Conservation (phyloP, 257 asterid genomes). For the Solanum medicagineum region DNA sequence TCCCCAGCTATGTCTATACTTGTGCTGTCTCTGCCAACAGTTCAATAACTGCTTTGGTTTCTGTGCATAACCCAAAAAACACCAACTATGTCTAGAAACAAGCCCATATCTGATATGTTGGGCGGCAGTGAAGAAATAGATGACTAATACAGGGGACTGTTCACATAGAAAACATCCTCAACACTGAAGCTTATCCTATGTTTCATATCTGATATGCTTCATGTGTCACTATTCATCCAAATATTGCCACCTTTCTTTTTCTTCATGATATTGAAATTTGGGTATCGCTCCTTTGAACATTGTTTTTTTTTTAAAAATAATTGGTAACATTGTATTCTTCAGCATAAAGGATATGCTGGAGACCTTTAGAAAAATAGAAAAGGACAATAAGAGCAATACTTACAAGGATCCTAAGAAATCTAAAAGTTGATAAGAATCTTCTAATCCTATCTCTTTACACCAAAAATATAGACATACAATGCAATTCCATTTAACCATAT, state of each 20-base stretch:
- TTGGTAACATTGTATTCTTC: too few species aligned
- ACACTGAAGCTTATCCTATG: background rate
- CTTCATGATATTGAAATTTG: background rate
- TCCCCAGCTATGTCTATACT: background rate
- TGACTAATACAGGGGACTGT: background rate
- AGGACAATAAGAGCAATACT: too few species aligned
- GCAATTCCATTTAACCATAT: too few species aligned
- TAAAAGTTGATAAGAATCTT: too few species aligned
- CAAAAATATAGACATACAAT: too few species aligned
- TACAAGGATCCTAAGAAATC: too few species aligned
- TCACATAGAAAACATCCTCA: background rate
- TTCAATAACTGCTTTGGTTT: background rate
- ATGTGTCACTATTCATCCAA: background rate
- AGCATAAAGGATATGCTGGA: too few species aligned
- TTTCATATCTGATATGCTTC: background rate
- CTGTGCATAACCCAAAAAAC: background rate
- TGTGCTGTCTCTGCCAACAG: background rate
- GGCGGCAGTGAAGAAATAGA: background rate
- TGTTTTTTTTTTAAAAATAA: background rate
- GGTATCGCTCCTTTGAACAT: background rate
- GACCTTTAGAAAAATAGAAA: too few species aligned
- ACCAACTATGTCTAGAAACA: background rate
- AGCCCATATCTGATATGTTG: background rate
- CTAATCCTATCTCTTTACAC: too few species aligned
- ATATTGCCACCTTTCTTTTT: background rate